Evolutionary conservation across 2,329 filamentous ascomycete genomes (phyloP), one percentile per base, ranked within the genome.

Genomic region (Aphanocladium album): DNA sequence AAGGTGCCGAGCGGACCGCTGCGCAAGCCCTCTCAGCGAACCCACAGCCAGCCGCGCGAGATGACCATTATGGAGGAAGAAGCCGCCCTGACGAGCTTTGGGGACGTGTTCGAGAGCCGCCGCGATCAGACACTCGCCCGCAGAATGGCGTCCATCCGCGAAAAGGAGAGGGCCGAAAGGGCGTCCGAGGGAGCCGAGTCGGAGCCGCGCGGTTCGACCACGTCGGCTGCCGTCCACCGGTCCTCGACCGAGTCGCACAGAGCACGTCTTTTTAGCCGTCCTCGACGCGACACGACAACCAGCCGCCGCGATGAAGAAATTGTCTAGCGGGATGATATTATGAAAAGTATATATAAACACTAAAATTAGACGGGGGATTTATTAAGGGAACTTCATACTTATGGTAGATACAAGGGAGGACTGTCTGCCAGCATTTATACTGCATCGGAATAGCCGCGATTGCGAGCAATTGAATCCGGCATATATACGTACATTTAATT

Each of bases 41-140:
- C 62, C 17, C 47, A 55, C 25, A 69, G 63, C 33, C 39, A 61
- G 1, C 63, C 56, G 14, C 46, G 57, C 16, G 63, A 65, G 5
- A 61, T 65, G 21, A 53, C 64, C 30, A 61, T 64, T 11, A 39
- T 68, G 17, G 66, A 71, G 14, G 61, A 70, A 23, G 74, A 75
- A 43, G 66, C 67, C 14, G 66, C 65, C 14, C 68, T 75, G 52
- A 71, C 72, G 41, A 72, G 81, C 64, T 78, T 78, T 70, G 72
- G 77, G 60, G 76, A 81, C 57, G 76, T 81, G 0, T 81, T 79
- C 53, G 74, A 76, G 30, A 73, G 70, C 49, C 77, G 79, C 30
- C 74, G 73, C 37, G 70, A 77, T 3, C 69, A 72, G 2, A 57
- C 71, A 5, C 69, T 68, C 1, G 72, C 72, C 6, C 70, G 73